phyloP scores from a whole-genome alignment of 1,139 yeast species.

The Zhuliangozyma blackwelliae region DNA sequence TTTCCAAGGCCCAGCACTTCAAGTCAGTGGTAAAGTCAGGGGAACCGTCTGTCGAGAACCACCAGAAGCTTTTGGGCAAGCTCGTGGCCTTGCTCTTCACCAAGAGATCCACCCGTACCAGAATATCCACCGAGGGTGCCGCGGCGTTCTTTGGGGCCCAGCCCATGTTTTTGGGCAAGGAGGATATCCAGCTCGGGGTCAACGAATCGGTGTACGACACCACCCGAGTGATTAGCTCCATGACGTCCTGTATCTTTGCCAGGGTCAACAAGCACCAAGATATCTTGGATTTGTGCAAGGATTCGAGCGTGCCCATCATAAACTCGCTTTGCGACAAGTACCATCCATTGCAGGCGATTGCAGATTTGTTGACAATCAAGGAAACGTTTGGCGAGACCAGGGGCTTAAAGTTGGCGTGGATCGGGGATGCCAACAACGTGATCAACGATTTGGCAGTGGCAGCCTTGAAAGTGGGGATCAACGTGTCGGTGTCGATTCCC shows the following conservation, averaged over 20 bases:
- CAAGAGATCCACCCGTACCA: slow-evolving; percentile 91
- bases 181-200: slow-evolving; percentile 93
- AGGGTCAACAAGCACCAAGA: slow-evolving; percentile 85
- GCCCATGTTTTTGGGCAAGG: slow-evolving; percentile 94
- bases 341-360: slow-evolving; percentile 94
- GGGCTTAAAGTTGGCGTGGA: slow-evolving; percentile 85
- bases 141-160: slow-evolving; percentile 90
- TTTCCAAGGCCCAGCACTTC: slow-evolving; percentile 61
- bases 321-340: slow-evolving; percentile 89
- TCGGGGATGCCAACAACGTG: slow-evolving; percentile 95
- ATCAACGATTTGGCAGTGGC: slow-evolving; percentile 93
- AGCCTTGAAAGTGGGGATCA: slow-evolving; percentile 77
- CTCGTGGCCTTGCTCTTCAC: slow-evolving; percentile 79
- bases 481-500: slow-evolving; percentile 83
- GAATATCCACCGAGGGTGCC: slow-evolving; percentile 94
- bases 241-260: slow-evolving; percentile 96
- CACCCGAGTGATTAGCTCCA: slow-evolving; percentile 82
- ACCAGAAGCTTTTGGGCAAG: slow-evolving; percentile 67
- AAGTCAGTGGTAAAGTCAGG: slow-evolving; percentile 56
- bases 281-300: slow-evolving; percentile 67
- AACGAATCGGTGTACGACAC: slow-evolving; percentile 90
- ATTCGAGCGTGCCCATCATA: slow-evolving; percentile 84
- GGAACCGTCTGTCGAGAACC: slow-evolving; percentile 36
- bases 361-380: slow-evolving; percentile 82
- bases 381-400: slow-evolving; percentile 61